Conservation (phyloP, 148 eudicot species). For the Bassia scoparia region DNA sequence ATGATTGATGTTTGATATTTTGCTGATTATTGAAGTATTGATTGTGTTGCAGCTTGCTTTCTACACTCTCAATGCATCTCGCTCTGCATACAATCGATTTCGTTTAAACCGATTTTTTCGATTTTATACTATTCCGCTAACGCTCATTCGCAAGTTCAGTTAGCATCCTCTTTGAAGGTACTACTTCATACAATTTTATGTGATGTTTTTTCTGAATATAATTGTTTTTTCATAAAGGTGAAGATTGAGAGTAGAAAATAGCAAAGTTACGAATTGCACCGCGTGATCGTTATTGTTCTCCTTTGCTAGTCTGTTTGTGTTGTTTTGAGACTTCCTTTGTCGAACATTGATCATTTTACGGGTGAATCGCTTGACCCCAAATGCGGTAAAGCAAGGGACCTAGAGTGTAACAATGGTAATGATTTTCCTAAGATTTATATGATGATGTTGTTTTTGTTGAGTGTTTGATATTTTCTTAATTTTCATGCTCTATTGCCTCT, state of each 20-base stretch:
- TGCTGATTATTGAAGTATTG: neutral
- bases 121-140: conserved; percentile 46
- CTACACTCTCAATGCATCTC: conserved; percentile 77
- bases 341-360: conserved; percentile 70
- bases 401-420: conserved; percentile 74
- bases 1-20: neutral
- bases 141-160: conserved; percentile 53
- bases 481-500: neutral
- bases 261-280: neutral
- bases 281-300: neutral
- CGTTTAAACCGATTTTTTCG: conserved; percentile 84
- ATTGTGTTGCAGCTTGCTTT: conserved; percentile 57
- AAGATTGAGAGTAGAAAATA: no score
- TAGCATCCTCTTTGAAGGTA: conserved; percentile 94
- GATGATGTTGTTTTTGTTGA: neutral
- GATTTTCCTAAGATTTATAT: neutral
- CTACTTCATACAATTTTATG: neutral
- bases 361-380: conserved; percentile 52
- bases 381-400: conserved; percentile 84
- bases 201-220: no score
- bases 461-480: neutral
- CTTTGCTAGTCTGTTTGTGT: conserved; percentile 73
- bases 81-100: conserved; percentile 85
- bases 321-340: conserved; percentile 78
- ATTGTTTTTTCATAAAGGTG: no score